A percentile compares a stretch with the other conserved stretches of the same genome.
These are phyloP conservation scores for Pythium diclinum DNA, from an alignment of 352 stramenopile species.

Conservation along the genomic window DNA sequence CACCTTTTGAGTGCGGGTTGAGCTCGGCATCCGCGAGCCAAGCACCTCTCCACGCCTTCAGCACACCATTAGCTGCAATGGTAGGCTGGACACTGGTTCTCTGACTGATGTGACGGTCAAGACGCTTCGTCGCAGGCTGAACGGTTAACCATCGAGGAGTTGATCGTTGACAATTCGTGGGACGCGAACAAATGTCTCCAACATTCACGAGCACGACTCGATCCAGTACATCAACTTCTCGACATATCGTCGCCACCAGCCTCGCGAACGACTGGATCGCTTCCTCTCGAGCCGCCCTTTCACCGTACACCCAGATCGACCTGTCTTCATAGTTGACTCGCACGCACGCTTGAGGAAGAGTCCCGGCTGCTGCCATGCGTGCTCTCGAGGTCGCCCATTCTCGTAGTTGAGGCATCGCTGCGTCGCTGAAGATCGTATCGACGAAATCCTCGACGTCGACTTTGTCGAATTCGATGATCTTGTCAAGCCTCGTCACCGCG, in stretches of 20 bases:
- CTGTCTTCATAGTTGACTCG: not conserved
- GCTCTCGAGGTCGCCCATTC: not conserved
- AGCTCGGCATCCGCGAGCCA: not conserved
- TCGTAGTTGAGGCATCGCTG: not conserved
- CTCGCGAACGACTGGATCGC: not conserved
- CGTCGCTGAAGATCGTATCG: constrained; percentile 2
- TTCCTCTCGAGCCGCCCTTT: not conserved
- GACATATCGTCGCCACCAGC: not conserved
- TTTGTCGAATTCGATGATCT: constrained; percentile 13
- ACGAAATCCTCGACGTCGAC: not conserved
- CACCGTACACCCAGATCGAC: constrained; percentile 7
- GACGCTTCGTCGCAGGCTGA: not conserved
- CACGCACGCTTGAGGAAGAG: not conserved
- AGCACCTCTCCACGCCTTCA: not conserved
- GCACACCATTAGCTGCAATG: not conserved
- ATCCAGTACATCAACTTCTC: constrained; percentile 16
- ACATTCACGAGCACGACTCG: constrained; percentile 9
- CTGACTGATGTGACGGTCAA: not conserved
- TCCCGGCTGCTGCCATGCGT: not conserved
- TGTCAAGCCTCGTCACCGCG: constrained; percentile 4
- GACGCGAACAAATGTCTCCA: not conserved
- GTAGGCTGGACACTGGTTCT: not conserved
- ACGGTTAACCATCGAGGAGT: not conserved
- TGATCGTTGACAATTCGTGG: not conserved
- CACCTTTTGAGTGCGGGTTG: not conserved